Evolutionary conservation across 148 eudicot genomes (phyloP).

Genomic region (Suaeda aralocaspica): DNA sequence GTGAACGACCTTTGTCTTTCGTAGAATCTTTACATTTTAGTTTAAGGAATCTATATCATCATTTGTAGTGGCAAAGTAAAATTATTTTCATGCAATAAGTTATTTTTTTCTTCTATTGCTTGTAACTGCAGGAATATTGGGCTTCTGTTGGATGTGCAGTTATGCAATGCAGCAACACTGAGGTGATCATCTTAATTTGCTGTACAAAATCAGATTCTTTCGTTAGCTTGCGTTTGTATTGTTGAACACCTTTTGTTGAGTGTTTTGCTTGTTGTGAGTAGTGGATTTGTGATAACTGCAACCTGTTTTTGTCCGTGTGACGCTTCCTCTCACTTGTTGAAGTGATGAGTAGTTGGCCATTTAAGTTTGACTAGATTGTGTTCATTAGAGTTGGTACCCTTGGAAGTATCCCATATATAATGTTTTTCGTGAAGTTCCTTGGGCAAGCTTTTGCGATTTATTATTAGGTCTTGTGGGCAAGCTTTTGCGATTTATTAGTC

Average conservation of each 20-base stretch:
- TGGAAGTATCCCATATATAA: neutral
- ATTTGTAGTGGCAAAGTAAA: no score
- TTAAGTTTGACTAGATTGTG: neutral
- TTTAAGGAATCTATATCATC: no score
- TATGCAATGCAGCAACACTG: constrained; percentile 99
- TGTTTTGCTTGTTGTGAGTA: neutral
- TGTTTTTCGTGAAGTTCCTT: neutral
- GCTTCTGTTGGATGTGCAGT: constrained; percentile 99
- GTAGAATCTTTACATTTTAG: no score
- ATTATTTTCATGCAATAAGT: neutral
- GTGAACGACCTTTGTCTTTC: no score
- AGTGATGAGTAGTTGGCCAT: neutral
- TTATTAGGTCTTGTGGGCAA: neutral
- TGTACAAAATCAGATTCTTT: neutral
- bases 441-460: neutral
- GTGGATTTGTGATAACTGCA: neutral
- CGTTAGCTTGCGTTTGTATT: neutral
- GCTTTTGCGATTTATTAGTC: neutral
- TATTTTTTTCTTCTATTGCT: constrained; percentile 7
- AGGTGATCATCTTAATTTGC: constrained; percentile 44
- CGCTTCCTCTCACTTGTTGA: neutral
- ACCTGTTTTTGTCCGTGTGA: neutral
- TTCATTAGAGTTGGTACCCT: neutral
- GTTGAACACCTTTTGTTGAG: neutral
- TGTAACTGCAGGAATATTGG: constrained; percentile 76